These are phyloP conservation scores for Biscutella laevigata DNA, from an alignment of 441 rosid species.

Conservation along the genomic window DNA sequence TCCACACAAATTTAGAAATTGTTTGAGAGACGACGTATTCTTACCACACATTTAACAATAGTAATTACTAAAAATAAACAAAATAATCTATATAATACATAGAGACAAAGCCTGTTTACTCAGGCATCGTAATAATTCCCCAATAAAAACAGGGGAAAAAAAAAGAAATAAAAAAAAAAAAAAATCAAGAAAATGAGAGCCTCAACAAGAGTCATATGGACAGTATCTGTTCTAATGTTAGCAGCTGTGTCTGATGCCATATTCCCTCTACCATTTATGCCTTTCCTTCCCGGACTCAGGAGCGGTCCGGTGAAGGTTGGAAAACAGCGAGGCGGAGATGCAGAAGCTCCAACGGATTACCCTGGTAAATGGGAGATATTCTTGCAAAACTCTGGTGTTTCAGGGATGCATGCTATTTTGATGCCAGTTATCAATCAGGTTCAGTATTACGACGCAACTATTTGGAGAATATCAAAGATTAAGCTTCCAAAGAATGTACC, in stretches of 20 bases:
- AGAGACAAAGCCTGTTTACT: neutral
- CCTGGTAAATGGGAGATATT: conserved; percentile 52
- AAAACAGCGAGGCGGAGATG: neutral
- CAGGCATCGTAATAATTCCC: conserved; percentile 23
- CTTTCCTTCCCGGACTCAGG: conserved; percentile 23
- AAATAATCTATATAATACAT: conserved; percentile 7
- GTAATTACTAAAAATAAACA: conserved; percentile 20
- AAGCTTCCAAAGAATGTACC: conserved; percentile 26
- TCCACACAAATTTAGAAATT: conserved; percentile 13
- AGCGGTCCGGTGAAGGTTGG: neutral
- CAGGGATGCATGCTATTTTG: conserved; percentile 66
- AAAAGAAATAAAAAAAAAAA: neutral
- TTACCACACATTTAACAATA: conserved; percentile 22
- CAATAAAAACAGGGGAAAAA: conserved; percentile 16
- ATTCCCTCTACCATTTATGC: conserved; percentile 23
- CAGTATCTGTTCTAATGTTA: conserved; percentile 26
- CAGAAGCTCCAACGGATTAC: conserved; percentile 18
- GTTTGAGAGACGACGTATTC: conserved; percentile 12
- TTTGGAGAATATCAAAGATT: conserved; percentile 46
- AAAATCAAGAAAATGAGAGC: conserved; percentile 10
- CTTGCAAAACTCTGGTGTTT: conserved; percentile 49
- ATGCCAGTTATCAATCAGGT: conserved; percentile 51
- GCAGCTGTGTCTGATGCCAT: conserved; percentile 25
- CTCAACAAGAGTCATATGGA: conserved; percentile 29
- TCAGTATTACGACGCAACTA: conserved; percentile 66